A percentile compares a stretch with the other conserved stretches of the same genome.
Conservation (phyloP, 495 filamentous ascomycete species). For the Aspergillus kassunensis region DNA sequence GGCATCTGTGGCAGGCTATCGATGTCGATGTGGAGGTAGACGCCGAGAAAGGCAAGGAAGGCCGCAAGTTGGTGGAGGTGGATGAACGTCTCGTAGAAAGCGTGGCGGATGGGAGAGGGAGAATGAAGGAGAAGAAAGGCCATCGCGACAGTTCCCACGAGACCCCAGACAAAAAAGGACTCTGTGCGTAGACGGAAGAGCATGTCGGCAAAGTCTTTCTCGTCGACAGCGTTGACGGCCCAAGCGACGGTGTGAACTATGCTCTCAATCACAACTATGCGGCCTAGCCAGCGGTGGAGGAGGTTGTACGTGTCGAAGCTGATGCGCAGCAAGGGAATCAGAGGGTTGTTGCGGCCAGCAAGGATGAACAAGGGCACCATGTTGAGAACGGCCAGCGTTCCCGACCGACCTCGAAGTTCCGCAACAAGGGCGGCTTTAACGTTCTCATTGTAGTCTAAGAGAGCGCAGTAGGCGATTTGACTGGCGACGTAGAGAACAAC, state of each 20-base stretch:
- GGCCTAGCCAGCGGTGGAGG: constrained; percentile 91
- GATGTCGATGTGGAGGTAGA: constrained; percentile 67
- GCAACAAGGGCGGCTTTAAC: constrained; percentile 50
- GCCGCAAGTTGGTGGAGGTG: constrained; percentile 70
- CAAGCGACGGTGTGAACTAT: constrained; percentile 73
- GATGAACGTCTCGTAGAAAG: constrained; percentile 88
- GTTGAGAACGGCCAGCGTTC: constrained; percentile 77
- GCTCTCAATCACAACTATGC: constrained; percentile 74
- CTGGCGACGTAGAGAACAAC: constrained; percentile 65
- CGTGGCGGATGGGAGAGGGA: constrained; percentile 71
- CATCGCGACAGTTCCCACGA: constrained; percentile 53
- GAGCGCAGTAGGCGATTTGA: constrained; percentile 75
- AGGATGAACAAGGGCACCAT: constrained; percentile 89
- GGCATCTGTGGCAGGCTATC: constrained; percentile 56
- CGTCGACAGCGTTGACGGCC: constrained; percentile 47
- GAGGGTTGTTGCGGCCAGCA: constrained; percentile 86
- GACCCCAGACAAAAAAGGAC: constrained; percentile 54
- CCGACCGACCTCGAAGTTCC: constrained; percentile 77
- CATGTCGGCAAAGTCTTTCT: constrained; percentile 48
- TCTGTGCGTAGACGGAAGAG: constrained; percentile 56
- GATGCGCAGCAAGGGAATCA: constrained; percentile 77
- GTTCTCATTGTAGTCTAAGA: constrained; percentile 60
- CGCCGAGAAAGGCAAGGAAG: constrained; percentile 56
- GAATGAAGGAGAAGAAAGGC: constrained; percentile 66
- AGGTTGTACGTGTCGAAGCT: constrained; percentile 98